Evolutionary conservation across 805 yeast genomes (phyloP).

Genomic region (Candida ponderosae): DNA sequence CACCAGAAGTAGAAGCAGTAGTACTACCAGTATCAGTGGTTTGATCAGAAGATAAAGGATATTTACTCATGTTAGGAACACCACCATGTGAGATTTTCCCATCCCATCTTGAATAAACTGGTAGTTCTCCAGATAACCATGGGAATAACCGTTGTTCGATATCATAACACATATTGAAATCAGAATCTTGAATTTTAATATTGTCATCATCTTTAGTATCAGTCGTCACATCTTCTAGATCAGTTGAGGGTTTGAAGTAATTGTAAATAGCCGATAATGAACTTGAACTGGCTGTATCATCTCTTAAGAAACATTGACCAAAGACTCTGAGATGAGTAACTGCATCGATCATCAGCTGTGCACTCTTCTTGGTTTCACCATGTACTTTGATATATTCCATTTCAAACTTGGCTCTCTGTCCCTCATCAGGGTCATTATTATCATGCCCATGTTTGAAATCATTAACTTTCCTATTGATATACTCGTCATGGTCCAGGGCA

Average conservation of each 20-base stretch:
- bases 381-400: slow-evolving; percentile 3
- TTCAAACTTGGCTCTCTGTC: slow-evolving; percentile 5
- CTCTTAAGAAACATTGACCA: slow-evolving; percentile 15
- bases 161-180: no score
- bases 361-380: slow-evolving; percentile 5
- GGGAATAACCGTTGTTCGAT: slow-evolving; percentile 30
- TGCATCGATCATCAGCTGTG: slow-evolving; percentile 12
- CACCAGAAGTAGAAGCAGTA: slow-evolving; percentile 15
- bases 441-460: slow-evolving; percentile 2
- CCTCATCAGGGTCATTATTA: slow-evolving; percentile 4
- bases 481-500: slow-evolving; percentile 13
- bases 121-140: slow-evolving; percentile 28
- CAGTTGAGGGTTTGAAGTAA: no score
- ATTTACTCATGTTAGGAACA: no score
- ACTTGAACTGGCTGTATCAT: no score
- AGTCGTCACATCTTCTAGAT: no score
- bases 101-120: slow-evolving; percentile 31
- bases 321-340: slow-evolving; percentile 13
- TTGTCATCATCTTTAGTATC: no score
- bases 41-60: neutral
- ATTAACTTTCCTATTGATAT: slow-evolving; percentile 8
- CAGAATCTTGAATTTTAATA: no score
- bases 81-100: no score
- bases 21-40: neutral
- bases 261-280: no score